Evolutionary conservation across 345 rosid species (phyloP).

Genomic region (Brassica juncea): DNA sequence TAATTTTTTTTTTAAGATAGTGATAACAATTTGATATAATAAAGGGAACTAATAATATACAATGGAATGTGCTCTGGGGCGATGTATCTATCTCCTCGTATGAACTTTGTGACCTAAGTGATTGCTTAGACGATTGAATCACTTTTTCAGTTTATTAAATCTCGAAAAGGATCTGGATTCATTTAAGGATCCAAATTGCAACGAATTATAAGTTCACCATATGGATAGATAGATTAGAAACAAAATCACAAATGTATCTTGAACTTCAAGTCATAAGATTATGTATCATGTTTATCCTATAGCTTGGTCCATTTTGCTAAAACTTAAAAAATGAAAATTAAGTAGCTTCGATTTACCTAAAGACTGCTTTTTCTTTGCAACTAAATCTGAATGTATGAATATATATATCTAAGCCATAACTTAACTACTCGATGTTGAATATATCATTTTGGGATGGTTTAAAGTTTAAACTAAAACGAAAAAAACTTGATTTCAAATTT

Average conservation of each 20-base stretch:
- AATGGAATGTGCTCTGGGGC: conserved; percentile 29
- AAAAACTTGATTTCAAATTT: neutral
- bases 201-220: neutral
- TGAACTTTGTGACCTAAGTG: neutral
- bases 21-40: conserved; percentile 16
- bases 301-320: neutral
- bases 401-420: neutral
- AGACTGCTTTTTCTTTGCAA: neutral
- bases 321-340: neutral
- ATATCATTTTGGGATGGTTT: neutral
- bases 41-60: conserved; percentile 22
- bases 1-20: conserved; percentile 9
- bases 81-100: conserved; percentile 25
- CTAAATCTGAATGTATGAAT: neutral
- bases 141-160: neutral
- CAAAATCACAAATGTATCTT: neutral
- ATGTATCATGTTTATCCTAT: neutral
- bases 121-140: conserved; percentile 33
- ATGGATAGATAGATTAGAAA: neutral
- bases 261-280: neutral
- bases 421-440: neutral
- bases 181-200: neutral
- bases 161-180: neutral
- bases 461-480: neutral
- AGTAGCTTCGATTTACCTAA: neutral